Conservation (phyloP, 306 rosid genomes). For the Vicia sativa region DNA sequence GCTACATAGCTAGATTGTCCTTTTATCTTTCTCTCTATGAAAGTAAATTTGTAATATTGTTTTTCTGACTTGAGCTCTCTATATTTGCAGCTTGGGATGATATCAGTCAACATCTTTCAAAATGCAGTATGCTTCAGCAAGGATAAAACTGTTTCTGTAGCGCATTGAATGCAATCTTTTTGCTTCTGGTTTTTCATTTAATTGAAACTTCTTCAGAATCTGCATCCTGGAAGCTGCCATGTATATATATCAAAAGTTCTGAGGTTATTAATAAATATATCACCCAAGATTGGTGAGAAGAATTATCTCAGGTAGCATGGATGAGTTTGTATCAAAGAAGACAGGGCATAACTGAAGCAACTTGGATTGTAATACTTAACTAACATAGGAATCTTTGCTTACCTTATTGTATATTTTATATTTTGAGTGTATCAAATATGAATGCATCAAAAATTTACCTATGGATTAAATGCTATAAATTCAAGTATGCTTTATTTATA, state of each 20-base stretch:
- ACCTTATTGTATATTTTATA: slow-evolving; percentile 14
- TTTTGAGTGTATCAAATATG: background rate
- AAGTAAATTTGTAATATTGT: slow-evolving; percentile 16
- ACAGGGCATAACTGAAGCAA: slow-evolving; percentile 20
- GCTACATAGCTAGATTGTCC: background rate
- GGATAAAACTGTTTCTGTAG: slow-evolving; percentile 50
- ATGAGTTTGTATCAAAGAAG: slow-evolving; percentile 29
- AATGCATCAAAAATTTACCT: background rate
- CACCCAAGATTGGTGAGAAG: slow-evolving; percentile 26
- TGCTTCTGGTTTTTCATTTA: slow-evolving; percentile 27
- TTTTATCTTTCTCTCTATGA: background rate
- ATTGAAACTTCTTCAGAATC: slow-evolving; percentile 20
- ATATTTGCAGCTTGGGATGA: slow-evolving; percentile 74
- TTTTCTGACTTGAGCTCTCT: slow-evolving; percentile 37
- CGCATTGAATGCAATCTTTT: slow-evolving; percentile 26
- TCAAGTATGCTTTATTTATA: too few species aligned
- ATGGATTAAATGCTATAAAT: too few species aligned
- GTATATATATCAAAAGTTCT: slow-evolving; percentile 17
- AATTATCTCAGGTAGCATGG: slow-evolving; percentile 26
- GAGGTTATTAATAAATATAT: slow-evolving; percentile 27
- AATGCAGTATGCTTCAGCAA: slow-evolving; percentile 56
- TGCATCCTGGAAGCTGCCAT: slow-evolving; percentile 28
- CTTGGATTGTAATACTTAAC: slow-evolving; percentile 31
- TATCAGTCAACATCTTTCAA: slow-evolving; percentile 62
- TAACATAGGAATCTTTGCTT: slow-evolving; percentile 20